Base-by-base conservation (phyloP, 169 alveolate species). In the Gregarina niphandrodes region DNA sequence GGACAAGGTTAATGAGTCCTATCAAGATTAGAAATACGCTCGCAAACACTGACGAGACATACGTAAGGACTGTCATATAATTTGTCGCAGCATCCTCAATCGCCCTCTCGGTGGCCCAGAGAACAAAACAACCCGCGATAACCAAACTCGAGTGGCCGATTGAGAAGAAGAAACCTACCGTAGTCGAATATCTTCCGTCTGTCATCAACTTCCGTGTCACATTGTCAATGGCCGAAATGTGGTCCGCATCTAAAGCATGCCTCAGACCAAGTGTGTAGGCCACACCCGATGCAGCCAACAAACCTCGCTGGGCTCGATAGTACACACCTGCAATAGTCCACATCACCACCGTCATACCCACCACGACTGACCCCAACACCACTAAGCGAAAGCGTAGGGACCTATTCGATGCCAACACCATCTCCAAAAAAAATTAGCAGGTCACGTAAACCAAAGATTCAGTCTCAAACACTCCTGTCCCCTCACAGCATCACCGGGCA, bases 231-330 rank as follows among this genome's bases (percentile, higher is more conserved):
- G 52, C 52, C 9, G 52, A 42, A 12, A 44, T 44, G 43, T 44
- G 52, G 21, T 44, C 52, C 3, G 52, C 52, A 22, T 44, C 52
- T 4, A 44, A 19, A 29, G 52, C 52, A 21, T 44, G 52, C 17
- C 52, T 11, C 5, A 44, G 41, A 36, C 52, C 31, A n/a, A 22
- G 6, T 4, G n/a, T 22, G 29, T 22, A 22, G 3, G 29, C 29
- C n/a, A n/a, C n/a, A n/a, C n/a, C n/a, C n/a, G n/a, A n/a, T n/a
- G n/a, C n/a, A n/a, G n/a, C n/a, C n/a, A n/a, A n/a, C n/a, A n/a
- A n/a, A n/a, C n/a, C n/a, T n/a, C n/a, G n/a, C n/a, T n/a, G n/a
- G n/a, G n/a, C n/a, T n/a, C n/a, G n/a, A n/a, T n/a, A n/a, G n/a
- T n/a, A n/a, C n/a, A n/a, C n/a, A n/a, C n/a, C n/a, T n/a, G n/a